Base-by-base conservation (phyloP, 208 protist species). In the Balamuthia mandrillaris region DNA sequence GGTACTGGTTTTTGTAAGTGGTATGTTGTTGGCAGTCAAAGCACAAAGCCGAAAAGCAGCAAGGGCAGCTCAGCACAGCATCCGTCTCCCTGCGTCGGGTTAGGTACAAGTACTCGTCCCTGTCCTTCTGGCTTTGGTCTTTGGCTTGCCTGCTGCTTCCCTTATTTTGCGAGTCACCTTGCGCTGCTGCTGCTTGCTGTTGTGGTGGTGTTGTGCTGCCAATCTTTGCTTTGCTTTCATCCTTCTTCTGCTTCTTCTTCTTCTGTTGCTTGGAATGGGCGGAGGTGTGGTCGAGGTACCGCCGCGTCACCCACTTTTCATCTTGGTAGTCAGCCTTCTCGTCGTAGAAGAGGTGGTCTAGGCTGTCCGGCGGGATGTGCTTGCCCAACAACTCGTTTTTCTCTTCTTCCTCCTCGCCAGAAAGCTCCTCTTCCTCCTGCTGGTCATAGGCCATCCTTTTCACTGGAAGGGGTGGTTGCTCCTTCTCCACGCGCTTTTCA, bases 21-120 rank as follows among this genome's bases (percentile, higher is more conserved):
- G 41, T 41, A 41, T 72, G 61, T 29, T 41, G 61, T 41, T 72
- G 61, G 37, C 61, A 72, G 61, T 72, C 61, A 27, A 49, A 72
- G 61, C 61, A 72, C 1, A 72, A 41, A 6, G 61, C 37, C 61
- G 61, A 49, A 41, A 72, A 72, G 61, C 61, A 72, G 61, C 61
- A 72, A 33, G 61, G 61, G 33, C 61, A 72, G 61, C 61, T 72
- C 61, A 72, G 61, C 61, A 45, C 37, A 1, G 61, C 61, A 45
- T 72, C 61, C 37, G 37, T 72, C n/a, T 29, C 37, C 61, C 61
- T 33, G 7, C 37, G 61, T 2, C 37, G 29, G 18, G 61, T 72
- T n/a, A n/a, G n/a, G n/a, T n/a, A n/a, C 31, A 72, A 41, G 37
- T 33, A 41, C n/a, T 72, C 61, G 61, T 72, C 31, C n/a, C 61